These are phyloP conservation scores for Trifolium fragiferum DNA, from an alignment of 306 rosid species.

Conservation along the genomic window DNA sequence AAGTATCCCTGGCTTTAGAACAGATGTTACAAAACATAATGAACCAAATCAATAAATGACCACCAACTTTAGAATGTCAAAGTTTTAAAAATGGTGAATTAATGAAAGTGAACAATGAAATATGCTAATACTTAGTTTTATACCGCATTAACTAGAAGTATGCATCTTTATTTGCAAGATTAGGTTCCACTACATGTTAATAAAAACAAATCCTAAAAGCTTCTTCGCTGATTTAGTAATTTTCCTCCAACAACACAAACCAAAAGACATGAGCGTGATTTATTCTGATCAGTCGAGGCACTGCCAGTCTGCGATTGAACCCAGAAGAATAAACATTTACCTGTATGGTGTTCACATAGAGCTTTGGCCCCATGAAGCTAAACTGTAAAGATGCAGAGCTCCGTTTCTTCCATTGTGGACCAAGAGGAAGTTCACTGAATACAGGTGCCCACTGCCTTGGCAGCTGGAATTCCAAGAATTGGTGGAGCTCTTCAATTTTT, in stretches of 20 bases:
- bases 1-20: slow-evolving; percentile 39
- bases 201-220: slow-evolving; percentile 34
- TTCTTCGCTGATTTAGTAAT: slow-evolving; percentile 5
- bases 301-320: slow-evolving; percentile 25
- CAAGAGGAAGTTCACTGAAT: slow-evolving; percentile 97
- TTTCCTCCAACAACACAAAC: slow-evolving; percentile 17
- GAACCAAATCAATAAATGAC: slow-evolving; percentile 10
- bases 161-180: slow-evolving; percentile 33
- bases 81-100: neutral
- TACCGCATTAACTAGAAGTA: slow-evolving; percentile 15
- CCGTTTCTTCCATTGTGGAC: slow-evolving; percentile 87
- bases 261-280: slow-evolving; percentile 21
- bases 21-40: slow-evolving; percentile 25
- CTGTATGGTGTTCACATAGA: slow-evolving; percentile 75
- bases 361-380: slow-evolving; percentile 95
- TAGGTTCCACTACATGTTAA: slow-evolving; percentile 29
- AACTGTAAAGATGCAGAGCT: slow-evolving; percentile 82
- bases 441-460: slow-evolving; percentile 99
- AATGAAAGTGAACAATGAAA: neutral
- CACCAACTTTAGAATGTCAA: slow-evolving; percentile 10
- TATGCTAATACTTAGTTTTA: slow-evolving; percentile 25
- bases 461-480: slow-evolving; percentile 96
- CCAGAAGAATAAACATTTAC: slow-evolving; percentile 52
- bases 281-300: slow-evolving; percentile 27
- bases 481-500: slow-evolving; percentile 92